Conservation (phyloP, 129 eudicot species). For the Ambrosia trifida region DNA sequence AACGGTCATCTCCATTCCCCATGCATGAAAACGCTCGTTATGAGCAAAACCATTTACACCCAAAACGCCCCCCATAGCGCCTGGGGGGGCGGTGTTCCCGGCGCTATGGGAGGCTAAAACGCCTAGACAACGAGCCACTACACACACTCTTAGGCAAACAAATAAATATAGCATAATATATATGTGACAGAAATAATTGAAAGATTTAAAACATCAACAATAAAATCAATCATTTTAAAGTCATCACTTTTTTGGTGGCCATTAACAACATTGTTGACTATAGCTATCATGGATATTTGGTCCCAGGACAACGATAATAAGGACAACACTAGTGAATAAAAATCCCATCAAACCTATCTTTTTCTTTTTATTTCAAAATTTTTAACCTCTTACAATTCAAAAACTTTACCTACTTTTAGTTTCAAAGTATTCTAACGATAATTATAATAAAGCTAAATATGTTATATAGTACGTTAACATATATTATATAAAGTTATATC, state of each 20-base stretch:
- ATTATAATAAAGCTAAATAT: not conserved
- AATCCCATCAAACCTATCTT: conserved; percentile 28
- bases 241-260: conserved; percentile 31
- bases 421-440: not conserved
- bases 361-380: conserved; percentile 28
- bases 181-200: not conserved
- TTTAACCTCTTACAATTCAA: conserved; percentile 5
- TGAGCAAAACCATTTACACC: too few species aligned
- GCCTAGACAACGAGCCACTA: too few species aligned
- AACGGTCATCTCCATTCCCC: too few species aligned
- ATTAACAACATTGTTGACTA: conserved; percentile 34
- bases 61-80: too few species aligned
- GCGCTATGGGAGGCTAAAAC: too few species aligned
- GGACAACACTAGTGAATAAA: conserved; percentile 27
- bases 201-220: not conserved
- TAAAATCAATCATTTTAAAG: conserved; percentile 26
- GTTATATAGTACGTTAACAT: not conserved
- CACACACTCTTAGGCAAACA: too few species aligned
- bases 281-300: conserved; percentile 41
- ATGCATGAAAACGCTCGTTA: too few species aligned
- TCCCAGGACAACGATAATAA: conserved; percentile 42
- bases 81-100: too few species aligned
- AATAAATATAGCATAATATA: not conserved
- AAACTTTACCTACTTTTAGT: not conserved
- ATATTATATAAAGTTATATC: too few species aligned